Evolutionary conservation across 163 green algal species (phyloP), one percentile per base, ranked within the genome.

Genomic region (Scenedesmus sp.): DNA sequence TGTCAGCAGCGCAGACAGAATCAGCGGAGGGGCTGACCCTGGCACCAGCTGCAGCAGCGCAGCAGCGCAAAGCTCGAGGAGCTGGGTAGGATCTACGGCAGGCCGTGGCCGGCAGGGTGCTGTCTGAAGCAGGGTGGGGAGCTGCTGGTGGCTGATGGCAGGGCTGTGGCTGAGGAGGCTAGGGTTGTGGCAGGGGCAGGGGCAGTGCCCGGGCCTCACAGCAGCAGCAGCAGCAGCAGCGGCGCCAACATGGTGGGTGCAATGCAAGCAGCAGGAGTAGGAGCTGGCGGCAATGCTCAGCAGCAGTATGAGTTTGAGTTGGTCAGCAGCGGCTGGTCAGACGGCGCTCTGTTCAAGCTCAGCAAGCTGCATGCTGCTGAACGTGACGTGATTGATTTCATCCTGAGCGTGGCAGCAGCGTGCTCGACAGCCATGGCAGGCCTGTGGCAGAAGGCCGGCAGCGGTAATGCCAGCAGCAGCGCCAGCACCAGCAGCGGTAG

Each of bases 181-280:
- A 53, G 43, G 43, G 43, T 49, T 44, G 42, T 72, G 65, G 24
- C 37, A 35, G 35, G n/a, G n/a, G n/a, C n/a, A n/a, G n/a, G n/a
- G n/a, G n/a, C n/a, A n/a, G n/a, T 3, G 16, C 24, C 18, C 7
- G 7, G n/a, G 22, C 7, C 6, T 76, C 65, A 16, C 30, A 76
- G 24, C 83, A 81, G 24, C 59, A 88, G 83, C 83, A 88, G 83
- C 56, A 78, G 53, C 81, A 73, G 81, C 44, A 86, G 81, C 22
- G 37, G 46, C 46, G n/a, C n/a, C n/a, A 73, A 13, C 26, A 10
- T 33, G 30, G 46, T 7, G 10, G 46, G 56, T 70, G 20, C 2
- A 15, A 22, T 10, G 46, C 56, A 70, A n/a, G 44, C 81, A 56
- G 82, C 46, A 53, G 43, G 4, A 86, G 46, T 73, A 51, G 24